phyloP scores from a whole-genome alignment of 78 protist genomes.

The Paratrimastix pyriformis region DNA sequence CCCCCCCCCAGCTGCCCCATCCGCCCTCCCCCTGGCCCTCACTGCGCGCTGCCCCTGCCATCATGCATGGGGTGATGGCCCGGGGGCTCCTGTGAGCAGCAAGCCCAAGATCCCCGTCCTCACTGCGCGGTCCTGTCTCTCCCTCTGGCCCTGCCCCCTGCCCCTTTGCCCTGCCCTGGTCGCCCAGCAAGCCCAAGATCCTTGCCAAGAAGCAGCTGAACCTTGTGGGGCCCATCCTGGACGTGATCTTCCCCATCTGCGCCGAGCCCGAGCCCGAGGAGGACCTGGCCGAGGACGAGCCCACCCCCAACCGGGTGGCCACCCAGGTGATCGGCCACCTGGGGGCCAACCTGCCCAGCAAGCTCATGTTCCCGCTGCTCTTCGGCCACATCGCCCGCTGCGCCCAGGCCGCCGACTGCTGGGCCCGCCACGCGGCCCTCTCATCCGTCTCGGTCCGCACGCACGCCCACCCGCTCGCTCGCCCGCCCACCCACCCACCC shows the following conservation, averaged over 20 bases:
- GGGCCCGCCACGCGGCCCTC: not conserved
- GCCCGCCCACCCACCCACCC: not conserved
- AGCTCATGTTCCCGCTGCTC: not conserved
- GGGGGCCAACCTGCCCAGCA: not conserved
- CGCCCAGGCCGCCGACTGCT: not conserved
- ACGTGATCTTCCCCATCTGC: not conserved
- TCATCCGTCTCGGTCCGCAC: not conserved
- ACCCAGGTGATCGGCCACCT: not conserved
- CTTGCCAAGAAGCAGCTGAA: not conserved
- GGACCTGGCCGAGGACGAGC: not conserved
- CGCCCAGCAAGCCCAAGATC: not conserved
- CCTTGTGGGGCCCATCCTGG: not conserved
- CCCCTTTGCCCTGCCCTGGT: too few relatives aligned
- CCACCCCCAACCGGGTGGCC: not conserved
- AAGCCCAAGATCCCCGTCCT: too few relatives aligned
- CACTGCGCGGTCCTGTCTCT: too few relatives aligned
- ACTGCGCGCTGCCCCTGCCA: too few relatives aligned
- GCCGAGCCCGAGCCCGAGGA: not conserved
- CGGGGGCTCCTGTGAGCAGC: not conserved
- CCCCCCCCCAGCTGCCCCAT: too few relatives aligned
- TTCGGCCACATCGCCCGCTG: not conserved
- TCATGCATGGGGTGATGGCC: not conserved
- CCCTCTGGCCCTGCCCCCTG: too few relatives aligned
- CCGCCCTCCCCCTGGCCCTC: too few relatives aligned
- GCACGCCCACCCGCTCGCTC: not conserved